phyloP scores from a whole-genome alignment of 169 alveolate species.

The Hepatocystis sp. region DNA sequence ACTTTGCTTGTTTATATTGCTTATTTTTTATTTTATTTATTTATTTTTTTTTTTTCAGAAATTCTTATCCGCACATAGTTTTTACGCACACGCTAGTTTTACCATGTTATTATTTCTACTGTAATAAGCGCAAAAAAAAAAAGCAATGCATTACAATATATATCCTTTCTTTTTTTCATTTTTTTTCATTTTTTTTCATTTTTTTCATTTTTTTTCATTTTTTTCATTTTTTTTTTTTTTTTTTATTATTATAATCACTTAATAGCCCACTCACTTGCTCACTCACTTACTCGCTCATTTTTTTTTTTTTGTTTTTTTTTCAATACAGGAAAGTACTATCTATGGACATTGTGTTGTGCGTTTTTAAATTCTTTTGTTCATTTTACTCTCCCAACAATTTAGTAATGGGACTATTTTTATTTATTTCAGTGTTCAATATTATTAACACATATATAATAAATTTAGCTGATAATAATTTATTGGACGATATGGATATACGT shows the following conservation, averaged over 20 bases:
- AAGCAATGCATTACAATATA: neutral
- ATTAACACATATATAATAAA: conserved; percentile 45
- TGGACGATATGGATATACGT: conserved; percentile 3
- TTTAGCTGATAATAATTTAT: conserved; percentile 42
- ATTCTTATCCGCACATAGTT: conserved; percentile 54
- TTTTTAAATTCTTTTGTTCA: conserved; percentile 27
- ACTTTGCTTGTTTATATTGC: neutral
- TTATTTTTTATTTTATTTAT: neutral
- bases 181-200: too few species aligned
- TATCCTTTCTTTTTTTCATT: too few species aligned
- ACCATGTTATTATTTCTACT: conserved; percentile 47
- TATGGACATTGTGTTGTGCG: conserved; percentile 54
- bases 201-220: too few species aligned
- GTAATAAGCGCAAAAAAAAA: conserved; percentile 3
- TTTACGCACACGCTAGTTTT: conserved; percentile 41
- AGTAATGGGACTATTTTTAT: conserved; percentile 5
- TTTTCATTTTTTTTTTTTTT: too few species aligned
- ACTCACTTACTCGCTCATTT: neutral
- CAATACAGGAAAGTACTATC: conserved; percentile 50
- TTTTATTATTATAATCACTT: too few species aligned
- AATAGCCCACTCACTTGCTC: neutral
- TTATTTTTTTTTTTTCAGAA: conserved; percentile 27
- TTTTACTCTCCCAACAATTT: conserved; percentile 30
- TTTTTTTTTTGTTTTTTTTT: neutral
- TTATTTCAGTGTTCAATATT: conserved; percentile 18